Base-by-base conservation (phyloP, 1,284 basidiomycete species). In the Ceratobasidium sp. region DNA sequence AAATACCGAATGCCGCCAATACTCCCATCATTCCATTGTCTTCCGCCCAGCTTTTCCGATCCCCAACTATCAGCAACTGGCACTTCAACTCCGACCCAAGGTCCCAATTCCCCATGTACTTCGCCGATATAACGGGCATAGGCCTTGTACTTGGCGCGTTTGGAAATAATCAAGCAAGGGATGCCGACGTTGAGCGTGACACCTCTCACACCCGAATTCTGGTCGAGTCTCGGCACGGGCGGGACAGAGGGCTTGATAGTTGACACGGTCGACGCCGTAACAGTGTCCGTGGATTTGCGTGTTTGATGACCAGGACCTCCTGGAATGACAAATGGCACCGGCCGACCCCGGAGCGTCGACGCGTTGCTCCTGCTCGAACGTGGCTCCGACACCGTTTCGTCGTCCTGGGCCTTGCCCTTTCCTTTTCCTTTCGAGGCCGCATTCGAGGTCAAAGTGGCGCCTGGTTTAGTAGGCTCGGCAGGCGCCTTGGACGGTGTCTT, bases 11-110 rank as follows among this genome's bases (percentile, higher is more conserved):
- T 82, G 0, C 93, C 92, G 30, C 88, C 87, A 86, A 91, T 90
- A 0, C 86, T 85, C 0, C 94, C 94, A 76, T 96, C 92, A 77
- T 92, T 87, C 92, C 93, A 94, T 67, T 86, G 86, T n/a, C 89
- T 82, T 3, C 85, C 84, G 45, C 84, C 84, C 23, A 85, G 82
- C 69, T 84, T 81, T 53, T 89, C 85, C 18, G 82, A 84, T 34
- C 81, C 82, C 85, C 86, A 87, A 23, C 81, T 81, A 23, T 89
- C 86, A 76, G 85, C 80, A 72, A 92, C 84, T 0, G 92, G 90
- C 16, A 96, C 91, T 79, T 97, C 95, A 3, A 97, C 89, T 3
- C 95, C 96, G 3, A 97, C 92, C 94, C 94, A 97, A 0, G 91
- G 88, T 0, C 94, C 95, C 4, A 79, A 78, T 79, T 93, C 91